Conservation (phyloP, 148 eudicot genomes). For the Nyssa sinensis region DNA sequence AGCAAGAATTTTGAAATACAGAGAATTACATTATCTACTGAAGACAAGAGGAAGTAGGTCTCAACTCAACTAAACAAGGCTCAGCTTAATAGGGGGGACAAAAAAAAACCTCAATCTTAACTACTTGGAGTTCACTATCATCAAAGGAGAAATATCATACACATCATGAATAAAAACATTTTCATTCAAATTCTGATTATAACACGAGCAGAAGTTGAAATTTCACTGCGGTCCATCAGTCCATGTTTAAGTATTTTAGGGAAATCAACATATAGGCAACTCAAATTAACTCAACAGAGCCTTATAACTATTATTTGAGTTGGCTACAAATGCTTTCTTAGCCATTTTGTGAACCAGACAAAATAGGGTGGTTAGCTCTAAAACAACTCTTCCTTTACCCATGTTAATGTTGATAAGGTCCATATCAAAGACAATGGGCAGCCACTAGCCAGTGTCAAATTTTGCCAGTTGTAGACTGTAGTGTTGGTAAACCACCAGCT, state of each 20-base stretch:
- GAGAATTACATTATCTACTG: not conserved
- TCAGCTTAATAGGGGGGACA: too few species aligned
- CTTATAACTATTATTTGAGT: too few species aligned
- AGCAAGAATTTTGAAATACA: not conserved
- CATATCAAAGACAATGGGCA: not conserved
- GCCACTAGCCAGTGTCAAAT: not conserved
- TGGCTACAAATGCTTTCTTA: not conserved
- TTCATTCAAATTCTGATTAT: not conserved
- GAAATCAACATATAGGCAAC: too few species aligned
- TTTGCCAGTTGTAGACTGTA: not conserved
- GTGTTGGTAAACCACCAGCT: not conserved
- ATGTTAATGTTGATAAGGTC: not conserved
- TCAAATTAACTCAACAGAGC: not conserved
- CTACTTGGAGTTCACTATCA: not conserved
- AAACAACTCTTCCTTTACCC: too few species aligned
- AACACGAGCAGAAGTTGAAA: not conserved
- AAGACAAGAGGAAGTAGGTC: not conserved
- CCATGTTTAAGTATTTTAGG: not conserved
- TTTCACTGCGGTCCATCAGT: not conserved
- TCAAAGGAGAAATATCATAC: not conserved
- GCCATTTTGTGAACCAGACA: not conserved
- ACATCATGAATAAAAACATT: not conserved
- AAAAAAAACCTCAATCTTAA: not conserved
- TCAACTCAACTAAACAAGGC: not conserved
- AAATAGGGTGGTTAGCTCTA: not conserved